Conservation (phyloP, 129 eudicot genomes). For the Chrysanthemum lavandulifolium region DNA sequence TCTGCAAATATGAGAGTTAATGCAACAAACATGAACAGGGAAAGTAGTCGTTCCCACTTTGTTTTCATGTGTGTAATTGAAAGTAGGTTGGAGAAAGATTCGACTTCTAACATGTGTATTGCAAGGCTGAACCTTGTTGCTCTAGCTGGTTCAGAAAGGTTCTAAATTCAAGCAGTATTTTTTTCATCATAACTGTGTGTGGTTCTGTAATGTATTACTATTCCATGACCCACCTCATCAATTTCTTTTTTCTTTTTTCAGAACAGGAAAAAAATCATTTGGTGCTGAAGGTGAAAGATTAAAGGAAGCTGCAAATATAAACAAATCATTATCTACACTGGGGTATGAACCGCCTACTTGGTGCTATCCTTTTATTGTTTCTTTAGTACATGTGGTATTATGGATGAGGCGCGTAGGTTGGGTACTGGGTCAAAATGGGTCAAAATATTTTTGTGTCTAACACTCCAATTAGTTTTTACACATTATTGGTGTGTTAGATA, state of each 20-base stretch:
- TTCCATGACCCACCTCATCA: constrained; percentile 10
- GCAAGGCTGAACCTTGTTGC: too few relatives aligned
- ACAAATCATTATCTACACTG: constrained; percentile 75
- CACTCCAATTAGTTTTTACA: not conserved
- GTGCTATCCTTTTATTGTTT: not conserved
- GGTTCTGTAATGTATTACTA: not conserved
- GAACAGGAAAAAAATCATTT: constrained; percentile 77
- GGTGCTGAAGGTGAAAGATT: constrained; percentile 99
- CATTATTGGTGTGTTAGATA: not conserved
- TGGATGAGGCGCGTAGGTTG: not conserved
- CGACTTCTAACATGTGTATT: too few relatives aligned
- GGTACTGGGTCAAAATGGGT: not conserved
- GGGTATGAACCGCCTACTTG: constrained; percentile 48
- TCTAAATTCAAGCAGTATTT: too few relatives aligned
- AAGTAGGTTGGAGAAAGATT: too few relatives aligned
- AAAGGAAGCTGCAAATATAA: constrained; percentile 94
- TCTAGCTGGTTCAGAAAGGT: too few relatives aligned
- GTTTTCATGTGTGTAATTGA: too few relatives aligned
- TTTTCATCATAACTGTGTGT: not conserved
- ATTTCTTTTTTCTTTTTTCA: constrained; percentile 6
- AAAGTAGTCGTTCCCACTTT: too few relatives aligned
- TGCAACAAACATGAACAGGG: too few relatives aligned
- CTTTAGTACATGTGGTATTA: constrained; percentile 6
- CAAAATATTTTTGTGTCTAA: not conserved
- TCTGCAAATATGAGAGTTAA: too few relatives aligned